Percentiles rank a stretch among this genome's conserved stretches.
phyloP scores from a whole-genome alignment of 352 stramenopile genomes.

The Aphanomyces astaci region DNA sequence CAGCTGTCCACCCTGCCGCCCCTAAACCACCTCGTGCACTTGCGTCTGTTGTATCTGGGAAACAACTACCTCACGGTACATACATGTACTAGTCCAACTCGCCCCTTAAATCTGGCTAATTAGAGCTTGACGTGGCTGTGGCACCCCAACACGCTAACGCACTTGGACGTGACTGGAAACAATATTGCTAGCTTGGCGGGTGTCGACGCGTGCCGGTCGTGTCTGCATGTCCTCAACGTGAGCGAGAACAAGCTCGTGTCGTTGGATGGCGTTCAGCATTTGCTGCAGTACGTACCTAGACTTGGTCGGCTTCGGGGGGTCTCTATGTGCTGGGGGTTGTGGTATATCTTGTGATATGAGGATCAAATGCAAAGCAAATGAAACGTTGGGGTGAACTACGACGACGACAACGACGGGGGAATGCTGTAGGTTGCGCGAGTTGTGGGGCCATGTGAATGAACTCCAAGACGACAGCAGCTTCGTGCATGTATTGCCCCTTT shows the following conservation, averaged over 20 bases:
- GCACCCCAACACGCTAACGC: background rate
- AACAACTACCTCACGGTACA: constrained; percentile 12
- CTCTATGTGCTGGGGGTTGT: no score
- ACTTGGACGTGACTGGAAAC: constrained; percentile 9
- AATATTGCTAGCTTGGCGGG: background rate
- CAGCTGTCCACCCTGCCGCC: background rate
- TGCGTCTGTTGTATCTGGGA: background rate
- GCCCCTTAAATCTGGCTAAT: background rate
- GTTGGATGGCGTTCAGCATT: constrained; percentile 1
- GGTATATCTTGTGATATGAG: no score
- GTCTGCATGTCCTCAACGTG: background rate
- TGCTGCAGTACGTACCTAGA: background rate
- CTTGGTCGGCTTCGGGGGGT: no score
- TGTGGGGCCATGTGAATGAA: background rate
- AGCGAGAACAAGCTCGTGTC: constrained; percentile 7
- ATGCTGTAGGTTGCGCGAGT: background rate
- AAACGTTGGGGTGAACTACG: no score
- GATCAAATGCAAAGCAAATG: no score
- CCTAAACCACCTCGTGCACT: background rate
- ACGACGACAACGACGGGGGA: background rate
- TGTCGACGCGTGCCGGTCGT: background rate
- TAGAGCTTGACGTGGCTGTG: background rate
- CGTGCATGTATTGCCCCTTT: background rate
- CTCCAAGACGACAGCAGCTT: background rate
- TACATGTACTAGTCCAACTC: background rate